Conservation (phyloP, 306 rosid genomes). For the Luffa aegyptiaca region DNA sequence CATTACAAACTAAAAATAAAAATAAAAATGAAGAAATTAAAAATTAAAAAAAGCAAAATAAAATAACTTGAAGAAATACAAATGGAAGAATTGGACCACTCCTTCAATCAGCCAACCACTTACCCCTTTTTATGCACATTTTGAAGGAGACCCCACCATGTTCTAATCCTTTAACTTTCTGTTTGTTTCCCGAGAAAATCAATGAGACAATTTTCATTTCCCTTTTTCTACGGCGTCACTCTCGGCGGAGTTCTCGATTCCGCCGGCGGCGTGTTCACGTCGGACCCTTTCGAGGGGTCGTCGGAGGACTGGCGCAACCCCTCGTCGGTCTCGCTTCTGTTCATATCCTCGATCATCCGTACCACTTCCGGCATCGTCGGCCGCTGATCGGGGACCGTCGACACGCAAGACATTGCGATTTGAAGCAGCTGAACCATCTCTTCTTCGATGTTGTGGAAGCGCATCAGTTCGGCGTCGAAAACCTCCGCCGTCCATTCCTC, state of each 20-base stretch:
- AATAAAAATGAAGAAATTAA: background rate
- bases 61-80: background rate
- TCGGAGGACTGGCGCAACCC: conserved; percentile 87
- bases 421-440: conserved; percentile 96
- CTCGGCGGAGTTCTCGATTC: conserved; percentile 72
- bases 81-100: background rate
- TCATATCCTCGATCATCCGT: conserved; percentile 87
- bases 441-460: conserved; percentile 83
- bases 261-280: conserved; percentile 68
- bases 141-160: background rate
- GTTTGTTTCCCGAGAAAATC: background rate
- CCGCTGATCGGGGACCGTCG: conserved; percentile 80
- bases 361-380: conserved; percentile 76
- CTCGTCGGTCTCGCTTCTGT: conserved; percentile 70
- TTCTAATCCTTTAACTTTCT: background rate
- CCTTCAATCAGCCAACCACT: background rate
- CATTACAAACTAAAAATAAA: conserved; percentile 1
- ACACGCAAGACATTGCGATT: conserved; percentile 91
- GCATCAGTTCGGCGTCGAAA: conserved; percentile 81
- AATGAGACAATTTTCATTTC: background rate
- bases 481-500: conserved; percentile 99
- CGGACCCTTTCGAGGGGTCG: conserved; percentile 87
- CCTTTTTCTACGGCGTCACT: conserved; percentile 42
- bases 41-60: background rate
- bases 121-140: background rate